Base-by-base conservation (phyloP, 2,329 filamentous ascomycete species). In the Anthostomella pinea region DNA sequence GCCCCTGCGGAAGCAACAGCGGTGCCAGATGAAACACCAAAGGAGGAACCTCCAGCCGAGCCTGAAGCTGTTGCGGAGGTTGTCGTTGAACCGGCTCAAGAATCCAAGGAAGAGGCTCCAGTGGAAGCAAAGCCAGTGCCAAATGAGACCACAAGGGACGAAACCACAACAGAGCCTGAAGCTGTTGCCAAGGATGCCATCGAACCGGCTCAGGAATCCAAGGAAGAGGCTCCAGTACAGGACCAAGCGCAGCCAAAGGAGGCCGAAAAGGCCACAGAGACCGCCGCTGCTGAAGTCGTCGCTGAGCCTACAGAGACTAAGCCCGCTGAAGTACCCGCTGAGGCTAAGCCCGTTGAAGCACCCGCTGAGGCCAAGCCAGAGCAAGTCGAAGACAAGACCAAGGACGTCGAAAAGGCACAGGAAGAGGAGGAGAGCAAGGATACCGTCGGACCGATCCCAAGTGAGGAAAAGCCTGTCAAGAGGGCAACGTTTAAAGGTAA, bases 401-500 rank as follows among this genome's bases (percentile, higher is more conserved):
- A 18, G 18, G 14, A 20, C 19, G 28, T 20, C 6, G 33, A 42
- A 3, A 26, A 39, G 17, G 21, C 33, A 9, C 29, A 44, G 35
- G 46, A 51, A 30, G 48, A 39, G 8, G 57, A 58, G 20, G 60
- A 68, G 52, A 61, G 55, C 38, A 66, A 65, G 46, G 65, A 69
- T 39, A 59, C 50, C 4, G 53, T 67, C 42, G 62, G 59, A 18
- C 62, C 63, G 17, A 67, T 67, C 40, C 54, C 59, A 30, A 48
- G 51, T 29, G 59, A 63, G 32, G 60, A 62, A 42, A 64, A 58
- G 46, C 30, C 41, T 29, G 39, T 39, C 24, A 47, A 33, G 35
- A 50, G 41, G 35, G n/a, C n/a, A n/a, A 47, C 49, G 30, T 62
- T 59, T 48, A 68, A 66, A 70, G 67, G 67, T 70, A 63, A 70